Evolutionary conservation across 106 monocot genomes (phyloP).

Genomic region (Cymbidium sinense): DNA sequence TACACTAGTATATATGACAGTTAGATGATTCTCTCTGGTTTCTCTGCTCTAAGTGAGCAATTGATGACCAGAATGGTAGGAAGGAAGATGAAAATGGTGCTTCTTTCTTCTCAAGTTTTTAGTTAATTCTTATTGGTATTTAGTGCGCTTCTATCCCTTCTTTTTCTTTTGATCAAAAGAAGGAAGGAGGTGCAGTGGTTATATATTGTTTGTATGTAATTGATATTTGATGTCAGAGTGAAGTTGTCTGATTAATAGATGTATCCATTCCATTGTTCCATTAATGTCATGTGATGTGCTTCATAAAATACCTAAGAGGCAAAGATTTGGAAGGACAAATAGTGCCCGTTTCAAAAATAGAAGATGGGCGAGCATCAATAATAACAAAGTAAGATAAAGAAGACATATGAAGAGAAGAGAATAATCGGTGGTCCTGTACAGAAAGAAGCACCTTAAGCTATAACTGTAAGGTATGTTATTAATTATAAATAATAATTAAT

Average conservation of each 20-base stretch:
- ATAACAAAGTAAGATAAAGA: too few species aligned
- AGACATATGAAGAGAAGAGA: too few species aligned
- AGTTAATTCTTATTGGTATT: background rate
- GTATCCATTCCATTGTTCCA: background rate
- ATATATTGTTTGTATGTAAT: conserved; percentile 1
- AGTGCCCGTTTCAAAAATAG: too few species aligned
- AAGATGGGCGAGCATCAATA: too few species aligned
- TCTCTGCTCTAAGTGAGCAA: conserved; percentile 2
- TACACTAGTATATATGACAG: background rate
- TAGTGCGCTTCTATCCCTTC: background rate
- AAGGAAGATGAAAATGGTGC: conserved; percentile 6
- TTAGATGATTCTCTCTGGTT: background rate
- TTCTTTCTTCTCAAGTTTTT: background rate
- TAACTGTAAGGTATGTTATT: too few species aligned
- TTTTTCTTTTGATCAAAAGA: conserved; percentile 5
- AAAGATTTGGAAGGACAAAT: too few species aligned
- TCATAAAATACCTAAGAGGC: too few species aligned
- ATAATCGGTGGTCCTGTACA: too few species aligned
- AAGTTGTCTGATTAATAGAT: background rate
- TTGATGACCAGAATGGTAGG: background rate
- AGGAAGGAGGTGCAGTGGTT: background rate
- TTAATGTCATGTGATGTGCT: background rate
- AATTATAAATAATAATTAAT: too few species aligned
- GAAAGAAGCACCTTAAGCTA: too few species aligned
- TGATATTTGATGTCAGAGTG: background rate